Percentiles rank a stretch among this genome's conserved stretches.
These are phyloP conservation scores for Prunus yedoensis DNA, from an alignment of 331 rosid species.

Conservation along the genomic window DNA sequence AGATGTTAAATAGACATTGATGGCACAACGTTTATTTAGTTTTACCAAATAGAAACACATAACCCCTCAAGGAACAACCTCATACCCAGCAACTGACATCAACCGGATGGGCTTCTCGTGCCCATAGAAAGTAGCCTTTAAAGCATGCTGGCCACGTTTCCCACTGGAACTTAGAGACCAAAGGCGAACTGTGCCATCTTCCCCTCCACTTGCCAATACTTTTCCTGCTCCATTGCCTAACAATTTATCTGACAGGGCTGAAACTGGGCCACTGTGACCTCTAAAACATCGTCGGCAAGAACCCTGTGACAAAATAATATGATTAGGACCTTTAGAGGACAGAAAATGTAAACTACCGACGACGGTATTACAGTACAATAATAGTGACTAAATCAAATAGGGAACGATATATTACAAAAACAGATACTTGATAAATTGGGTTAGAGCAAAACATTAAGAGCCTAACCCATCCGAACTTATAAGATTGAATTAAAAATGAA, in stretches of 20 bases:
- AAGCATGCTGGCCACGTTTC: slow-evolving; percentile 59
- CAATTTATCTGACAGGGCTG: slow-evolving; percentile 69
- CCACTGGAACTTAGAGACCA: slow-evolving; percentile 75
- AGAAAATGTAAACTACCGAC: not conserved
- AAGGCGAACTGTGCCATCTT: slow-evolving; percentile 83
- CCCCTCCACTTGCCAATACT: slow-evolving; percentile 93
- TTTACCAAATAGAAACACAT: not conserved
- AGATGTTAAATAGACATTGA: not conserved
- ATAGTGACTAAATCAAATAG: not conserved
- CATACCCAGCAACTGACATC: slow-evolving; percentile 81
- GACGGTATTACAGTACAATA: not conserved
- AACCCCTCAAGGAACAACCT: not conserved
- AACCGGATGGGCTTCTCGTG: slow-evolving; percentile 71
- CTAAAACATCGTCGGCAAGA: slow-evolving; percentile 54
- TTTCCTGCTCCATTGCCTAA: slow-evolving; percentile 63
- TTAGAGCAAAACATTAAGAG: not conserved
- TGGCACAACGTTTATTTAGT: not conserved
- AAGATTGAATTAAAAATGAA: not conserved
- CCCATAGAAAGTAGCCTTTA: slow-evolving; percentile 74
- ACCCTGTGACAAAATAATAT: slow-evolving; percentile 39
- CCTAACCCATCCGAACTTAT: not conserved
- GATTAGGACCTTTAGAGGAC: not conserved
- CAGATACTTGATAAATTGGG: not conserved
- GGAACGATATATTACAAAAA: not conserved
- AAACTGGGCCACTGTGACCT: slow-evolving; percentile 82